A percentile compares a stretch with the other conserved stretches of the same genome.
Conservation (phyloP, 23 red algal genomes). For the Gracilaria caudata region DNA sequence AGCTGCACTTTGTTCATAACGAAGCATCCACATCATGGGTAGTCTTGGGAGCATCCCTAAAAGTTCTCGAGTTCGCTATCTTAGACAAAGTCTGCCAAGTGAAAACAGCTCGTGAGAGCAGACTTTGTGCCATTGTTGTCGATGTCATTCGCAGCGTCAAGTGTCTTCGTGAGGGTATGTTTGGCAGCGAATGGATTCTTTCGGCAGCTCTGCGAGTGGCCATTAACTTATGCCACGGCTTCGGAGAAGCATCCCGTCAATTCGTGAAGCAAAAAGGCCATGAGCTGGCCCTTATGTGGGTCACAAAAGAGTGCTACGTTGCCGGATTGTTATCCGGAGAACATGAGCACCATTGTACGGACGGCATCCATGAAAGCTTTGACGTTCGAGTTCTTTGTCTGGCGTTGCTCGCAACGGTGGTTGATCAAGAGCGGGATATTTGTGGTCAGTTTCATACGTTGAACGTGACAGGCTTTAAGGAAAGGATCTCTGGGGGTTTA, state of each 20-base stretch:
- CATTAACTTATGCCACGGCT: conserved; percentile 46
- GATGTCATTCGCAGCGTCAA: conserved; percentile 42
- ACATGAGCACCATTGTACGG: background rate
- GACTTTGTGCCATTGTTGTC: conserved; percentile 32
- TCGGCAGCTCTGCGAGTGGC: conserved; percentile 27
- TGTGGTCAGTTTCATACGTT: conserved; percentile 34
- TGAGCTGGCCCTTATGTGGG: conserved; percentile 38
- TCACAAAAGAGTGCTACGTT: conserved; percentile 30
- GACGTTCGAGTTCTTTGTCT: conserved; percentile 69
- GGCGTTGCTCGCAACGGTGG: conserved; percentile 36
- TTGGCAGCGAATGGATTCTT: conserved; percentile 43
- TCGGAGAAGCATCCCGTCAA: conserved; percentile 15
- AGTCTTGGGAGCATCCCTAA: conserved; percentile 32
- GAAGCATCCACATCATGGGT: conserved; percentile 20
- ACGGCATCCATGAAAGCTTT: conserved; percentile 18
- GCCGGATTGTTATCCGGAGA: conserved; percentile 28
- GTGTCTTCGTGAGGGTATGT: conserved; percentile 22
- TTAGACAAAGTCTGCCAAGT: conserved; percentile 37
- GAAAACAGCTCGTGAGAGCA: conserved; percentile 31
- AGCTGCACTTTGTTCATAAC: background rate
- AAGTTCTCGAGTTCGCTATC: conserved; percentile 53
- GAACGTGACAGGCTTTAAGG: background rate
- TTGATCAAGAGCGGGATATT: conserved; percentile 26
- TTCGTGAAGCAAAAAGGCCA: conserved; percentile 39
- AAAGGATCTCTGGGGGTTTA: conserved; percentile 38